These are phyloP conservation scores for Golubevia sp. DNA, from an alignment of 1,284 basidiomycete species.

Conservation along the genomic window DNA sequence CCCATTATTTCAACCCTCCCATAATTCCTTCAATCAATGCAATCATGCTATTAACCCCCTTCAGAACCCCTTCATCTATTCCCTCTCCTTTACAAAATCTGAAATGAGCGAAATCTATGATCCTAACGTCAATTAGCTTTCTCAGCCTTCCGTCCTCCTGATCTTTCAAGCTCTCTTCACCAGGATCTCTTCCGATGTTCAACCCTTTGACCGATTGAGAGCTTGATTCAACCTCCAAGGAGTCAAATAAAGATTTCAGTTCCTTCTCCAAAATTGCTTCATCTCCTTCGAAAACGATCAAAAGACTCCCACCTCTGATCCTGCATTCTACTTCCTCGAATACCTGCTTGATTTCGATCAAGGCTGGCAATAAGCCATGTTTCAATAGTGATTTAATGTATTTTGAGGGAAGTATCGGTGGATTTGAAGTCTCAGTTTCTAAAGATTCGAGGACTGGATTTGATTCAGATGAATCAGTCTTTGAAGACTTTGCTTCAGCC, in stretches of 20 bases:
- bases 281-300: constrained; percentile 84
- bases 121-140: constrained; percentile 68
- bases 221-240: constrained; percentile 16
- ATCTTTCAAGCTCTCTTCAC: constrained; percentile 56
- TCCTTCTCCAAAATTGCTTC: constrained; percentile 63
- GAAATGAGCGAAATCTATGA: constrained; percentile 96
- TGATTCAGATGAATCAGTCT: neutral
- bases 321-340: constrained; percentile 72
- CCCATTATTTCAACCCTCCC: constrained; percentile 43
- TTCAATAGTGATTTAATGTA: constrained; percentile 67
- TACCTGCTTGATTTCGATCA: constrained; percentile 66
- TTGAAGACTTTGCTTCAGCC: neutral
- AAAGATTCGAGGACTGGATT: constrained; percentile 10
- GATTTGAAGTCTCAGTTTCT: constrained; percentile 12
- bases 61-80: constrained; percentile 76
- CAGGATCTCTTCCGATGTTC: constrained; percentile 17
- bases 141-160: constrained; percentile 62
- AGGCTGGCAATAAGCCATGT: constrained; percentile 68
- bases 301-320: constrained; percentile 79
- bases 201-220: no score
- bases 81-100: constrained; percentile 73
- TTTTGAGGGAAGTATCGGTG: constrained; percentile 13
- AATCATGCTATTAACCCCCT: constrained; percentile 72
- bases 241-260: constrained; percentile 55
- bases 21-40: constrained; percentile 67